phyloP scores from a whole-genome alignment of 768 basidiomycete species.

The Mycena latifolia region DNA sequence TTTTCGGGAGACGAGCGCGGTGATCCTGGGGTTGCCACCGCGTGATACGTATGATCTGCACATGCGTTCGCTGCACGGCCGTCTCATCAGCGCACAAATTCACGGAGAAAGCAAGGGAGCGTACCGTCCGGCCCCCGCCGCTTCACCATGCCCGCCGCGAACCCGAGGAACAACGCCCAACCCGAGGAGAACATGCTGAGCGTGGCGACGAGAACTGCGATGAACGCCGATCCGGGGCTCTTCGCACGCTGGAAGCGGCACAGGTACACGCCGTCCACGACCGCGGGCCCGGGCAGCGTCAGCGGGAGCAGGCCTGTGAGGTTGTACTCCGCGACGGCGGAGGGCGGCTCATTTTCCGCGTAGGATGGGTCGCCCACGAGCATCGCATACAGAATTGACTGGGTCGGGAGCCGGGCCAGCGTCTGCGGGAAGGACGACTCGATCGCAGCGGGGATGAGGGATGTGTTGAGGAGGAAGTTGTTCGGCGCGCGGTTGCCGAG shows the following conservation, averaged over 20 bases:
- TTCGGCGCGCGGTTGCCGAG: conserved; percentile 44
- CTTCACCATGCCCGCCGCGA: conserved; percentile 10
- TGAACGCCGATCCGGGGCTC: conserved; percentile 29
- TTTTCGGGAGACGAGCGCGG: too few species aligned
- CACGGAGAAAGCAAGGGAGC: too few species aligned
- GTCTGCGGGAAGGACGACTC: conserved; percentile 5
- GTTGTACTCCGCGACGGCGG: neutral
- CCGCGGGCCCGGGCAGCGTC: too few species aligned
- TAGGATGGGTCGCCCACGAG: conserved; percentile 14
- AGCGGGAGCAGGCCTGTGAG: conserved; percentile 28
- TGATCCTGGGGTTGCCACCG: too few species aligned
- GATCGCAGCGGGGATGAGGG: conserved; percentile 1
- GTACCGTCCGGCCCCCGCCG: too few species aligned
- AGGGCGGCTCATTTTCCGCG: neutral
- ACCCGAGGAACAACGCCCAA: conserved; percentile 33
- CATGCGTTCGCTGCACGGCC: too few species aligned
- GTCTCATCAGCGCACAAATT: too few species aligned
- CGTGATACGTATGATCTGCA: too few species aligned
- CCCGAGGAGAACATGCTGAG: too few species aligned
- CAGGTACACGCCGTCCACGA: conserved; percentile 34
- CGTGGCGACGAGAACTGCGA: conserved; percentile 43
- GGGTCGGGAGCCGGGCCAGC: neutral
- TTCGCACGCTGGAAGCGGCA: conserved; percentile 39
- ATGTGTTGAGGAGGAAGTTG: conserved; percentile 42
- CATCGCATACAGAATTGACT: conserved; percentile 9